phyloP scores from a whole-genome alignment of 2,329 filamentous ascomycete genomes.

The Ophiostoma triangulosporum region DNA sequence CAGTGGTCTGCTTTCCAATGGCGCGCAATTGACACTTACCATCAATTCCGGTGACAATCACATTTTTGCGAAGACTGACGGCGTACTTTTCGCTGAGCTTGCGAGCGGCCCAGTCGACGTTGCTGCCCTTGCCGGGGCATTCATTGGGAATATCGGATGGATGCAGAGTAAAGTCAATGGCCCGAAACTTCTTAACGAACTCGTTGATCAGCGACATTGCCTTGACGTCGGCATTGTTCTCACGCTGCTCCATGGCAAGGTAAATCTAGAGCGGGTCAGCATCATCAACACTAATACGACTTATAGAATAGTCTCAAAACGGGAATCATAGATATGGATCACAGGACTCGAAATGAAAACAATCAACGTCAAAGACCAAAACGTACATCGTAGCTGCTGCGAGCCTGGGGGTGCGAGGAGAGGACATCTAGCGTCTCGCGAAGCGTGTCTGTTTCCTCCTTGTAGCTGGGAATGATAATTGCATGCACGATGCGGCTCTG shows the following conservation, averaged over 20 bases:
- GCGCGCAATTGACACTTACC: slow-evolving; percentile 33
- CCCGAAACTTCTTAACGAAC: slow-evolving; percentile 51
- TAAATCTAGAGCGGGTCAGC: slow-evolving; percentile 38
- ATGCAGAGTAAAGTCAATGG: slow-evolving; percentile 54
- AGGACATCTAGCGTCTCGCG: slow-evolving; percentile 56
- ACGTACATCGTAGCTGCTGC: slow-evolving; percentile 55
- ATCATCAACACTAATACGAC: not conserved
- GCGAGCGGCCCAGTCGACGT: slow-evolving; percentile 56
- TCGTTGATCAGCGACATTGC: slow-evolving; percentile 47
- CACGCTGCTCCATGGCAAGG: slow-evolving; percentile 59
- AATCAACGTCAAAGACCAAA: not conserved
- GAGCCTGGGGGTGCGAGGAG: slow-evolving; percentile 51
- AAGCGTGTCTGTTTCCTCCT: slow-evolving; percentile 56
- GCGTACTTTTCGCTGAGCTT: slow-evolving; percentile 50
- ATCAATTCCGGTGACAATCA: slow-evolving; percentile 60
- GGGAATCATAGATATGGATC: not conserved
- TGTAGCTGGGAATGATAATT: slow-evolving; percentile 61
- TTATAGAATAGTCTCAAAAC: not conserved
- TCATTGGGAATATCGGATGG: slow-evolving; percentile 52
- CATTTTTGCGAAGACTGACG: slow-evolving; percentile 38
- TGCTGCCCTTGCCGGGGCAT: slow-evolving; percentile 62
- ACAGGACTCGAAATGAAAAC: not conserved
- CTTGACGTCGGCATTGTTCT: slow-evolving; percentile 46
- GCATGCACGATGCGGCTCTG: slow-evolving; percentile 44
- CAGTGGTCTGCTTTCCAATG: not conserved